Conservation (phyloP, 441 rosid genomes). For the Geranium incanum region DNA sequence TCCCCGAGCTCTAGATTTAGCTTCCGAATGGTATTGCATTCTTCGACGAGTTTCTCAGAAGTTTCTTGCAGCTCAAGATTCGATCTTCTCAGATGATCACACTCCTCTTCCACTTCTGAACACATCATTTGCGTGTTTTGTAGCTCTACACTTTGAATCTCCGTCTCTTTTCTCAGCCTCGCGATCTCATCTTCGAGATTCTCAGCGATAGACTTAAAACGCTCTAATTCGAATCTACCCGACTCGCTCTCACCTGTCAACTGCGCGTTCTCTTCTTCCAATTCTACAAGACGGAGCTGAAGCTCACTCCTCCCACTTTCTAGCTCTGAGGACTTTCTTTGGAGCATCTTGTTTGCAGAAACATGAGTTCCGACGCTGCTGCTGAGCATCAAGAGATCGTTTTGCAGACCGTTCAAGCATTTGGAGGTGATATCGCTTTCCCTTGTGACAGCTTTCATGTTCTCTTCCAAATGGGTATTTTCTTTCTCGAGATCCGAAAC, state of each 20-base stretch:
- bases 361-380: conserved; percentile 27
- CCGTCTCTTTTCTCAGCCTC: conserved; percentile 25
- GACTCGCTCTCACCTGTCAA: conserved; percentile 32
- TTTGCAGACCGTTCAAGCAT: conserved; percentile 35
- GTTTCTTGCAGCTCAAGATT: conserved; percentile 28
- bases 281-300: conserved; percentile 30
- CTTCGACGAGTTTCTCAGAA: conserved; percentile 28
- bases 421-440: conserved; percentile 36
- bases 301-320: conserved; percentile 30
- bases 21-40: conserved; percentile 30
- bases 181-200: conserved; percentile 31
- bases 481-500: conserved; percentile 31
- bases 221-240: conserved; percentile 25
- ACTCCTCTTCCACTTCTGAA: conserved; percentile 12
- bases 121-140: conserved; percentile 7
- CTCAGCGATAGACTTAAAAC: conserved; percentile 22
- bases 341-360: conserved; percentile 34
- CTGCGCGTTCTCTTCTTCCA: conserved; percentile 36
- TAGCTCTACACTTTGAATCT: conserved; percentile 24
- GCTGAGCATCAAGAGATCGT: conserved; percentile 13
- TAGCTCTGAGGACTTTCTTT: conserved; percentile 34
- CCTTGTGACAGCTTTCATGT: conserved; percentile 24
- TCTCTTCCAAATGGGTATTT: conserved; percentile 34
- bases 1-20: conserved; percentile 30
- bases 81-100: conserved; percentile 24